Conservation (phyloP, 2,329 filamentous ascomycete genomes). For the Teratosphaeria gauchensis region DNA sequence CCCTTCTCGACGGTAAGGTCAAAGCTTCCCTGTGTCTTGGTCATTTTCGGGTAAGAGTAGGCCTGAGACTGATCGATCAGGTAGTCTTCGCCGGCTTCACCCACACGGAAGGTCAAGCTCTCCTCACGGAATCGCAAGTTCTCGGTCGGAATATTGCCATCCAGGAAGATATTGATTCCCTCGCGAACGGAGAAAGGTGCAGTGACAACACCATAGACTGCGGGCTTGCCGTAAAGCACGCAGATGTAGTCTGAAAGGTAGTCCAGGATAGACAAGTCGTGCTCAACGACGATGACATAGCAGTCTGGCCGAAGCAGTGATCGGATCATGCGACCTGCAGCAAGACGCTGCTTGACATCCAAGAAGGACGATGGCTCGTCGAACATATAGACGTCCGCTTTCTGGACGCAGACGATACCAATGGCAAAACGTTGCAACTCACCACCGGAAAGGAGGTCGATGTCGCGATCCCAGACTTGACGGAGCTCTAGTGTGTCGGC, state of each 20-base stretch:
- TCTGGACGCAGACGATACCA: conserved; percentile 86
- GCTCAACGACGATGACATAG: conserved; percentile 98
- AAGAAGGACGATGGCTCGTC: conserved; percentile 98
- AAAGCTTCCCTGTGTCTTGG: conserved; percentile 87
- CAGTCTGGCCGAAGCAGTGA: conserved; percentile 79
- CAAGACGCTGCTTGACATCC: conserved; percentile 97
- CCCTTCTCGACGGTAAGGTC: conserved; percentile 71
- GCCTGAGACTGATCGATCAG: conserved; percentile 72
- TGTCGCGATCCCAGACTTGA: conserved; percentile 86
- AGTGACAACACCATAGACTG: conserved; percentile 95
- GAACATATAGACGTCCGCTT: conserved; percentile 99
- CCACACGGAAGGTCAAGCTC: conserved; percentile 88
- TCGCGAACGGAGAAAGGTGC: conserved; percentile 92
- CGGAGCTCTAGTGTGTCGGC: conserved; percentile 75
- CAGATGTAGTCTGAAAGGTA: conserved; percentile 99
- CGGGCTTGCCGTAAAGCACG: conserved; percentile 89
- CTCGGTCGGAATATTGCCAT: conserved; percentile 95
- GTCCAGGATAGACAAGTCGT: conserved; percentile 96
- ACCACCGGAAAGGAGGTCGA: conserved; percentile 84
- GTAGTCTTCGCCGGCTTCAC: conserved; percentile 82
- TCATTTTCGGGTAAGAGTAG: conserved; percentile 82
- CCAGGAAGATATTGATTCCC: conserved; percentile 98
- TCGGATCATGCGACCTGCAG: conserved; percentile 84
- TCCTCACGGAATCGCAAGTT: conserved; percentile 98
- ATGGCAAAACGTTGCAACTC: conserved; percentile 98